Conservation (phyloP, 2,329 filamentous ascomycete species). For the Calonectria pteridis region DNA sequence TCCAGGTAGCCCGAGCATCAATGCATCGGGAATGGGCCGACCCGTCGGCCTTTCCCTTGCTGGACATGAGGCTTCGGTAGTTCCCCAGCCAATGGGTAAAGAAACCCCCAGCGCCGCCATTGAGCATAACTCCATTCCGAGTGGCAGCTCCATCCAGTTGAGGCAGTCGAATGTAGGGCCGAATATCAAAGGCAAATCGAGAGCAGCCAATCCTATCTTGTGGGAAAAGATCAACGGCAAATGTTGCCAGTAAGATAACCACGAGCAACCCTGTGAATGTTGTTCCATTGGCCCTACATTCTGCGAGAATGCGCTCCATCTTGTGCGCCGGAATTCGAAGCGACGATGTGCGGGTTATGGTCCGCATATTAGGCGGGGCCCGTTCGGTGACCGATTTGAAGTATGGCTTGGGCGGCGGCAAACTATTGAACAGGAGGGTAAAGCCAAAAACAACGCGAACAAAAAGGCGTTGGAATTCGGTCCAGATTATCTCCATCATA, state of each 20-base stretch:
- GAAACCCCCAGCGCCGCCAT: conserved; percentile 16
- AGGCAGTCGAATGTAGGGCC: conserved; percentile 11
- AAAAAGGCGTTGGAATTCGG: conserved; percentile 1
- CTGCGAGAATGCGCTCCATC: conserved; percentile 23
- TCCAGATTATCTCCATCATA: conserved; percentile 24
- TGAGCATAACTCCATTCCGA: conserved; percentile 25
- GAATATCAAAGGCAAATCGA: conserved; percentile 22
- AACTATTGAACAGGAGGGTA: conserved; percentile 16
- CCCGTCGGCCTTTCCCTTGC: background rate
- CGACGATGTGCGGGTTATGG: conserved; percentile 17
- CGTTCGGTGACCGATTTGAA: conserved; percentile 21
- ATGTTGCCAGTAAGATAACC: conserved; percentile 32
- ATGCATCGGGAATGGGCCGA: conserved; percentile 3
- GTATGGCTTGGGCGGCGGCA: conserved; percentile 23
- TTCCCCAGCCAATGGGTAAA: conserved; percentile 24
- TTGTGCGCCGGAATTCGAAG: conserved; percentile 25
- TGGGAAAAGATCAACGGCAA: conserved; percentile 38
- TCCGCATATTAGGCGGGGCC: conserved; percentile 25
- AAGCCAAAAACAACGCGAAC: conserved; percentile 10
- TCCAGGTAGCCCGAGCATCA: conserved; percentile 19
- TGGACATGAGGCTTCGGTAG: conserved; percentile 18
- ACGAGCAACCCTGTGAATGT: conserved; percentile 40
- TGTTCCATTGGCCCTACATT: conserved; percentile 32
- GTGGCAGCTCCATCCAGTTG: background rate
- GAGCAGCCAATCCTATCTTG: conserved; percentile 32